Evolutionary conservation across 352 stramenopile species (phyloP).

Genomic region (Elongisporangium undulatum): DNA sequence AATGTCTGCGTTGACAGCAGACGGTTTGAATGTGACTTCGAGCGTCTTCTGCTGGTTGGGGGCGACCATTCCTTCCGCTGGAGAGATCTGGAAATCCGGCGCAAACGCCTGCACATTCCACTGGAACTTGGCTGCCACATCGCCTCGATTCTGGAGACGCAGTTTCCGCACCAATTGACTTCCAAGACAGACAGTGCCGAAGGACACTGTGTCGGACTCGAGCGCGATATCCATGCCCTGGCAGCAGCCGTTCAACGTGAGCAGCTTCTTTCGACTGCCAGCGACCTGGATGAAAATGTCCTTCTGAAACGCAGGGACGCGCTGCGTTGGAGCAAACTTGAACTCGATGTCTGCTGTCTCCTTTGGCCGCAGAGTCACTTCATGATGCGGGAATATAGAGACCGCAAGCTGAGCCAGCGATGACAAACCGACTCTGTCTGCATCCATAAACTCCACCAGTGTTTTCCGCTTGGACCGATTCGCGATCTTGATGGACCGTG

Average conservation of each 20-base stretch:
- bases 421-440: constrained; percentile 11
- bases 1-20: constrained; percentile 77
- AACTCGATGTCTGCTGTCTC: constrained; percentile 77
- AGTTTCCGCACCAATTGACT: constrained; percentile 83
- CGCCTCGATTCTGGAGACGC: constrained; percentile 87
- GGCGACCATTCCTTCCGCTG: constrained; percentile 73
- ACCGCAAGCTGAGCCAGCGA: constrained; percentile 50
- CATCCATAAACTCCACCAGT: constrained; percentile 49
- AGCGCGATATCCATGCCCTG: constrained; percentile 90
- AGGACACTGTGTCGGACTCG: constrained; percentile 87
- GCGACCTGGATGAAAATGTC: constrained; percentile 60
- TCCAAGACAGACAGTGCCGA: constrained; percentile 87
- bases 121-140: constrained; percentile 85
- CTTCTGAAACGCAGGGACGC: constrained; percentile 57
- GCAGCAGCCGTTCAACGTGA: constrained; percentile 80
- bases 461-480: constrained; percentile 85
- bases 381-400: constrained; percentile 53
- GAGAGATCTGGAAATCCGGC: constrained; percentile 79
- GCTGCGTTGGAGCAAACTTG: constrained; percentile 64
- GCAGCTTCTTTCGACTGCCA: constrained; percentile 66
- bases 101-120: constrained; percentile 79
- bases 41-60: constrained; percentile 86
- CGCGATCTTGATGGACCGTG: constrained; percentile 71
- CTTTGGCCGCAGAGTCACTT: constrained; percentile 67
- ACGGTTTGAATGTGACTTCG: constrained; percentile 89